These are phyloP conservation scores for Fusarium keratoplasticum DNA, from an alignment of 2,329 filamentous ascomycete genomes.

Conservation along the genomic window DNA sequence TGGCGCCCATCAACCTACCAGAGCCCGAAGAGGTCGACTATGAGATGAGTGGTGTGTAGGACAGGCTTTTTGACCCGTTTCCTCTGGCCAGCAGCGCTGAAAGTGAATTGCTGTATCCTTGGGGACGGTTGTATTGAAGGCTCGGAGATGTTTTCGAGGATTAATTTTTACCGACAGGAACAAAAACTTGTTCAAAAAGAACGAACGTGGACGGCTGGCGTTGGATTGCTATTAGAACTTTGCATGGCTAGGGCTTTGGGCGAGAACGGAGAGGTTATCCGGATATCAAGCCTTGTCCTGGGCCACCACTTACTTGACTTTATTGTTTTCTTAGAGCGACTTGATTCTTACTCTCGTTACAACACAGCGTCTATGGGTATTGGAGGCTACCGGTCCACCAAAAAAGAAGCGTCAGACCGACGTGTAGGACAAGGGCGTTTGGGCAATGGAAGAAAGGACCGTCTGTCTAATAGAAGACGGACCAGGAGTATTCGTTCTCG, in stretches of 20 bases:
- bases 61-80: neutral
- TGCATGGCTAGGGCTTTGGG: neutral
- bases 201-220: conserved; percentile 10
- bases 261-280: neutral
- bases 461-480: conserved; percentile 31
- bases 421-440: conserved; percentile 34
- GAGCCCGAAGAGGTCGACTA: conserved; percentile 57
- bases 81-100: too few species aligned
- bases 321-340: conserved; percentile 29
- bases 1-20: conserved; percentile 54
- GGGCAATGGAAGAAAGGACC: conserved; percentile 31
- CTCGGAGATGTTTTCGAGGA: neutral
- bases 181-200: neutral
- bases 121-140: neutral
- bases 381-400: conserved; percentile 20
- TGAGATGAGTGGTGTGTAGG: conserved; percentile 43
- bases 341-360: conserved; percentile 37
- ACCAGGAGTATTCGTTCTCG: conserved; percentile 35
- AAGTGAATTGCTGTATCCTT: neutral
- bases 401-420: conserved; percentile 29
- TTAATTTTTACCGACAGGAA: conserved; percentile 9
- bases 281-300: neutral
- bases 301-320: conserved; percentile 4
- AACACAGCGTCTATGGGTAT: conserved; percentile 29
- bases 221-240: conserved; percentile 4